A percentile compares a stretch with the other conserved stretches of the same genome.
These are phyloP conservation scores for Ammopiptanthus mongolicus DNA, from an alignment of 306 rosid genomes.

Conservation along the genomic window DNA sequence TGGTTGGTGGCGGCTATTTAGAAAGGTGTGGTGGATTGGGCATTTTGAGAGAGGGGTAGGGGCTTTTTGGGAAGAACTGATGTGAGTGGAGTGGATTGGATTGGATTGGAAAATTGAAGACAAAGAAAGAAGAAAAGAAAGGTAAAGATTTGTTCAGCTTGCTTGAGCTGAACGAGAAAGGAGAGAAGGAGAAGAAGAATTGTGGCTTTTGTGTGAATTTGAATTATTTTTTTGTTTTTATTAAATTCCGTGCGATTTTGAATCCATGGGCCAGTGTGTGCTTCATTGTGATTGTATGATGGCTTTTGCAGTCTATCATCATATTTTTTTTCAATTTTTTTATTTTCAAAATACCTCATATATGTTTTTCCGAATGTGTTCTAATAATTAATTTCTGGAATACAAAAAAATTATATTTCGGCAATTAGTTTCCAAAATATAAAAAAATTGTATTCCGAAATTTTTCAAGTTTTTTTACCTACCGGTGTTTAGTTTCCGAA, in stretches of 20 bases:
- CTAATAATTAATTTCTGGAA: too few relatives aligned
- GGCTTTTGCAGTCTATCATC: too few relatives aligned
- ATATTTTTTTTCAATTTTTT: too few relatives aligned
- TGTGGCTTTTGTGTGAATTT: background rate
- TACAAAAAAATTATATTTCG: too few relatives aligned
- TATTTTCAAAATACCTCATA: too few relatives aligned
- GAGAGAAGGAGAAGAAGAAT: background rate
- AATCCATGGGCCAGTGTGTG: conserved; percentile 26
- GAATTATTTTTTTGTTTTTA: background rate
- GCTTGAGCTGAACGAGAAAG: conserved; percentile 4
- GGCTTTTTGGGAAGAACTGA: conserved; percentile 36
- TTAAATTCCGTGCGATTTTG: conserved; percentile 33
- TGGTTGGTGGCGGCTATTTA: conserved; percentile 13
- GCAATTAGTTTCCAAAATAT: too few relatives aligned
- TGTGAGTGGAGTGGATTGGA: background rate
- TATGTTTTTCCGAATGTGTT: too few relatives aligned
- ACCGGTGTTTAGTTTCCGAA: too few relatives aligned
- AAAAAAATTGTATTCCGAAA: too few relatives aligned
- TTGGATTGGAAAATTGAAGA: background rate
- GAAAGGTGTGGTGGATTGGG: background rate
- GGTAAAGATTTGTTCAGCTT: background rate
- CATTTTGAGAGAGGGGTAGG: conserved; percentile 20
- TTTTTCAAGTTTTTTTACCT: too few relatives aligned
- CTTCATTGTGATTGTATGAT: too few relatives aligned
- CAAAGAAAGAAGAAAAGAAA: background rate